Conservation (phyloP, 495 filamentous ascomycete genomes). For the Xylaria intraflava region DNA sequence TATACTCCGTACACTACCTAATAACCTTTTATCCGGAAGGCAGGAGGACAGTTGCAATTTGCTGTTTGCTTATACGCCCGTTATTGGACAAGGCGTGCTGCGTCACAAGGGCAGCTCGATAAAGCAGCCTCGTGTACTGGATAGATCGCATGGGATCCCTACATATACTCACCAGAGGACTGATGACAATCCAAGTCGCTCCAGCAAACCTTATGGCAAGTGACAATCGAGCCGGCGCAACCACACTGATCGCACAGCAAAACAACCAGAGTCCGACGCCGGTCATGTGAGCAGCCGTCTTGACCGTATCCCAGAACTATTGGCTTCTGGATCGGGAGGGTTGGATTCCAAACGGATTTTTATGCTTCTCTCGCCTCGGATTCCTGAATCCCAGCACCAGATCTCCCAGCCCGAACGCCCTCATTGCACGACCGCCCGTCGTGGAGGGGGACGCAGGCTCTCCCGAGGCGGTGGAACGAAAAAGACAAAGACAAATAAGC, state of each 20-base stretch:
- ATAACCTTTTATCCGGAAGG: constrained; percentile 9
- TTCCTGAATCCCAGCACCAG: not conserved
- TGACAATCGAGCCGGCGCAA: not conserved
- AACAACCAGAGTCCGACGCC: not conserved
- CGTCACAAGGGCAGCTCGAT: constrained; percentile 20
- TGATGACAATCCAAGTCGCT: not conserved
- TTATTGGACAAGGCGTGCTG: constrained; percentile 14
- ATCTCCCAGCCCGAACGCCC: not conserved
- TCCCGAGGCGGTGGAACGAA: constrained; percentile 9
- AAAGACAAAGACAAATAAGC: not conserved
- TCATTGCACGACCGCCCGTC: not conserved
- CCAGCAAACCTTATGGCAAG: not conserved
- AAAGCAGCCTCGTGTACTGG: constrained; percentile 34
- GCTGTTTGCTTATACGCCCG: not conserved
- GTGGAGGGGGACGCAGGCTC: constrained; percentile 1
- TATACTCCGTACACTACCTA: no score
- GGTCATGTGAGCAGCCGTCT: not conserved
- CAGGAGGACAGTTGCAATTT: not conserved
- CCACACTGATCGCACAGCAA: not conserved
- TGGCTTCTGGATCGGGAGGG: not conserved
- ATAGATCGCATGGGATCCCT: constrained; percentile 23
- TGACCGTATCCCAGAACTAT: not conserved
- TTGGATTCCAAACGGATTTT: no score
- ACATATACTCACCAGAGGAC: not conserved
- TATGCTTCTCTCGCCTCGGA: not conserved